Conservation (phyloP, 306 rosid genomes). For the Spatholobus suberectus region DNA sequence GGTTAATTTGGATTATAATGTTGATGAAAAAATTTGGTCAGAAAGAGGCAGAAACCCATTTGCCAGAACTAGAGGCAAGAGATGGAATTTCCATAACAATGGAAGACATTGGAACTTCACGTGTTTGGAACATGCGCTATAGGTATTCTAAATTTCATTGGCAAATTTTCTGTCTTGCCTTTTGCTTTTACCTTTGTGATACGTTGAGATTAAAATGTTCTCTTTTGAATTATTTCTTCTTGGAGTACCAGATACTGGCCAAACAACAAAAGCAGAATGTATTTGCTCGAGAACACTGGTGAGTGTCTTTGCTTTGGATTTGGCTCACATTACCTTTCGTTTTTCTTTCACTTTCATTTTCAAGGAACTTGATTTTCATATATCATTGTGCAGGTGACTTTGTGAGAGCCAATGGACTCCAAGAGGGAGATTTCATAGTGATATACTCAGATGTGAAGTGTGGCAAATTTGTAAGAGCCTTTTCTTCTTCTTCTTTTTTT, state of each 20-base stretch:
- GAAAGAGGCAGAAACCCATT: conserved; percentile 98
- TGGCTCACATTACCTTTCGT: background rate
- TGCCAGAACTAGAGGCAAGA: conserved; percentile 92
- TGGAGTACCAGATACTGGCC: conserved; percentile 98
- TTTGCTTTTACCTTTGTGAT: background rate
- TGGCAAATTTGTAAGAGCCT: conserved; percentile 76
- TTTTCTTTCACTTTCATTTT: background rate
- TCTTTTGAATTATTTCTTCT: conserved; percentile 21
- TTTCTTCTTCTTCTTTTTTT: background rate
- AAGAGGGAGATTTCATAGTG: conserved; percentile 98
- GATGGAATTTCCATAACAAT: conserved; percentile 91
- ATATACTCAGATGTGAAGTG: conserved; percentile 89
- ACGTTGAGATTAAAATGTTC: conserved; percentile 38
- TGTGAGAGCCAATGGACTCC: conserved; percentile 98
- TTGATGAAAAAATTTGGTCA: conserved; percentile 39
- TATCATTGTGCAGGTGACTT: conserved; percentile 71
- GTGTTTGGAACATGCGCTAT: conserved; percentile 97
- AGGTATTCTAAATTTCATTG: conserved; percentile 54
- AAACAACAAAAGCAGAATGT: conserved; percentile 98
- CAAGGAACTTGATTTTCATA: background rate
- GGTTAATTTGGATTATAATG: background rate
- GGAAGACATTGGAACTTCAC: conserved; percentile 96
- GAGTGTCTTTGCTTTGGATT: conserved; percentile 17
- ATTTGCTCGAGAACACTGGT: conserved; percentile 99
- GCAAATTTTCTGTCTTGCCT: background rate